phyloP scores from a whole-genome alignment of 306 rosid species.

The Citrullus colocynthis region DNA sequence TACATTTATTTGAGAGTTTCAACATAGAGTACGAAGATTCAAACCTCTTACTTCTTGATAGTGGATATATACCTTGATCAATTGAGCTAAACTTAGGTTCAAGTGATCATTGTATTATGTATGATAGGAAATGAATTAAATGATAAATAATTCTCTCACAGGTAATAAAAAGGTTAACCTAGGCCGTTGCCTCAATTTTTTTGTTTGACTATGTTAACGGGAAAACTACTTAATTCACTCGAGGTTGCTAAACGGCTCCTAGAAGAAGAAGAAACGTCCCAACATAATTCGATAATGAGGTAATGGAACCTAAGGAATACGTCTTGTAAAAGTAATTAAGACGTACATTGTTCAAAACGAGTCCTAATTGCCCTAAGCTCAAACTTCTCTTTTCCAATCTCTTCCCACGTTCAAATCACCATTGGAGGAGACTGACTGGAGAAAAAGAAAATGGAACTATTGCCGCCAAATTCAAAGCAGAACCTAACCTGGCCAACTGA shows the following conservation, averaged over 20 bases:
- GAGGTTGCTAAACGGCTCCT: not conserved
- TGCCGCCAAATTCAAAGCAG: not conserved
- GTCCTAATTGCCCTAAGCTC: not conserved
- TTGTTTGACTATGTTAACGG: not conserved
- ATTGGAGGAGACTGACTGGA: not conserved
- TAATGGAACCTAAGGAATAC: not conserved
- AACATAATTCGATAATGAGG: not conserved
- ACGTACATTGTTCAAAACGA: not conserved
- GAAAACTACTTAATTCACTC: not conserved
- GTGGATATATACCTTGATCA: too few species aligned
- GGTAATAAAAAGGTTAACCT: not conserved
- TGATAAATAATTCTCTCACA: not conserved
- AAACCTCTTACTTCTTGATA: not conserved
- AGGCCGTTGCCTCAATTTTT: not conserved
- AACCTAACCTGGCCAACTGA: not conserved
- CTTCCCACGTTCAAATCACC: not conserved
- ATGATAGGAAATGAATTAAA: not conserved
- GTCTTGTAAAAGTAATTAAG: not conserved
- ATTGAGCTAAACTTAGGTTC: too few species aligned
- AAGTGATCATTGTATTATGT: too few species aligned
- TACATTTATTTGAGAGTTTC: not conserved
- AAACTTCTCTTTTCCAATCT: not conserved
- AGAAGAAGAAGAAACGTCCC: not conserved
- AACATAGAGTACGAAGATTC: not conserved
- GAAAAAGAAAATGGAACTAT: not conserved